phyloP scores from a whole-genome alignment of 2,329 filamentous ascomycete species.

The Cytospora mali region DNA sequence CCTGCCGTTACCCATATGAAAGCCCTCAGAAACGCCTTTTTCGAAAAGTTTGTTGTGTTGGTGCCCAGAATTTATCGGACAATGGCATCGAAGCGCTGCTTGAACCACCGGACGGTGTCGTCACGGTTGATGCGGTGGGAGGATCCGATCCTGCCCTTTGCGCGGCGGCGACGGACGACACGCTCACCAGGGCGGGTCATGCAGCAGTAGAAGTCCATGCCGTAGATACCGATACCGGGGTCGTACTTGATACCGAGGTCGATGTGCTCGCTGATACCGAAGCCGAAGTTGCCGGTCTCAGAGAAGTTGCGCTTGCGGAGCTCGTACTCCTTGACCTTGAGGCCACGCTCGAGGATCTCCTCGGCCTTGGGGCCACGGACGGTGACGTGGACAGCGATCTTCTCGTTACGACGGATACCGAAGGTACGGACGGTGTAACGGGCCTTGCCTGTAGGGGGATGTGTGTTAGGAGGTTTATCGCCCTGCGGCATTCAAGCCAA shows the following conservation, averaged over 20 bases:
- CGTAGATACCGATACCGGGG: slow-evolving; percentile 96
- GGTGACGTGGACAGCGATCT: slow-evolving; percentile 99
- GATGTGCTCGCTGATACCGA: slow-evolving; percentile 99
- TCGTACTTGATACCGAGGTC: slow-evolving; percentile 99
- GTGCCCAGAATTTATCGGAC: slow-evolving; percentile 74
- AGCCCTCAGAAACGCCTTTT: slow-evolving; percentile 35
- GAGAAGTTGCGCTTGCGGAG: slow-evolving; percentile 99
- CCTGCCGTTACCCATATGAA: slow-evolving; percentile 31
- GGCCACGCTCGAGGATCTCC: slow-evolving; percentile 99
- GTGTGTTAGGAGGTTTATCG: background rate
- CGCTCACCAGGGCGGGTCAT: slow-evolving; percentile 99
- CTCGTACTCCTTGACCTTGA: slow-evolving; percentile 99
- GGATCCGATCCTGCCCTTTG: slow-evolving; percentile 82
- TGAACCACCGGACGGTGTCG: slow-evolving; percentile 98
- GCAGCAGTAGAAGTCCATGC: slow-evolving; percentile 99
- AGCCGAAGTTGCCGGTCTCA: slow-evolving; percentile 99
- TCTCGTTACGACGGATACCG: slow-evolving; percentile 99
- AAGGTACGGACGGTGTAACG: slow-evolving; percentile 99
- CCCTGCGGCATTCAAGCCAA: background rate
- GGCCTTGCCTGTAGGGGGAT: slow-evolving; percentile 76
- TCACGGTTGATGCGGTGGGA: slow-evolving; percentile 90
- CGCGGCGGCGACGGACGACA: slow-evolving; percentile 91
- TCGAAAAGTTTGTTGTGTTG: slow-evolving; percentile 26
- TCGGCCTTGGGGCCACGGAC: slow-evolving; percentile 97
- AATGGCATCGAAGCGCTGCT: slow-evolving; percentile 92